phyloP scores from a whole-genome alignment of 139 green algal species.

The Micractinium conductrix region DNA sequence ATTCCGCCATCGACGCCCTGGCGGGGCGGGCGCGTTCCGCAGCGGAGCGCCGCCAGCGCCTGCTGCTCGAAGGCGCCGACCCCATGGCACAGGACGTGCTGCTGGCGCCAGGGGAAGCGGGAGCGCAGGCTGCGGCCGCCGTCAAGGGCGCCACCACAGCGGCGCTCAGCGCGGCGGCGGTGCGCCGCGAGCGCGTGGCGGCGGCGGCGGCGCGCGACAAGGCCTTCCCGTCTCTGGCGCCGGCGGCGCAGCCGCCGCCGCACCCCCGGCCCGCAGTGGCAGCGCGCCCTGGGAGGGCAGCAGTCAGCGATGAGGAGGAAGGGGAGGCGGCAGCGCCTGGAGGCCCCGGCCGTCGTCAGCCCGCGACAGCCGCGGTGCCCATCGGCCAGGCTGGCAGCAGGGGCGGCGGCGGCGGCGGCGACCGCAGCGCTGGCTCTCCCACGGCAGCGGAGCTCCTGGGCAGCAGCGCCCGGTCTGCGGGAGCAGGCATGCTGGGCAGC shows the following conservation, averaged over 20 bases:
- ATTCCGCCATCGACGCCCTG: conserved; percentile 71
- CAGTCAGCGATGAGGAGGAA: conserved; percentile 6
- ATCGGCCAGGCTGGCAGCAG: neutral
- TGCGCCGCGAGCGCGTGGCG: neutral
- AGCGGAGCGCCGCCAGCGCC: conserved; percentile 52
- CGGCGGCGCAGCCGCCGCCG: neutral
- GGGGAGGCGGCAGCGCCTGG: neutral
- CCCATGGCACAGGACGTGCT: neutral
- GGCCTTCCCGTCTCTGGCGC: conserved; percentile 20
- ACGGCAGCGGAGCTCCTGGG: neutral
- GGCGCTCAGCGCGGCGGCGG: conserved; percentile 3
- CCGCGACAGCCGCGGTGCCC: neutral
- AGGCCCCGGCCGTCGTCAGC: neutral
- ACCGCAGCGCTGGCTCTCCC: neutral
- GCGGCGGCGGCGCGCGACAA: neutral
- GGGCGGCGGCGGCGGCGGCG: neutral
- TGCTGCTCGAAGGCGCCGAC: conserved; percentile 32
- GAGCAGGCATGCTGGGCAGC: conserved; percentile 17
- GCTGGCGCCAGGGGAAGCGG: conserved; percentile 35
- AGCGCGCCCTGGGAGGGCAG: neutral
- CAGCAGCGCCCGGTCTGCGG: conserved; percentile 6
- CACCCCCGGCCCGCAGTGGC: neutral
- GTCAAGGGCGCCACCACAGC: conserved; percentile 37
- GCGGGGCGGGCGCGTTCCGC: conserved; percentile 63
- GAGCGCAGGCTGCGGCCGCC: conserved; percentile 29